Base-by-base conservation (phyloP, 345 rosid genomes). In the Acer yangbiense region DNA sequence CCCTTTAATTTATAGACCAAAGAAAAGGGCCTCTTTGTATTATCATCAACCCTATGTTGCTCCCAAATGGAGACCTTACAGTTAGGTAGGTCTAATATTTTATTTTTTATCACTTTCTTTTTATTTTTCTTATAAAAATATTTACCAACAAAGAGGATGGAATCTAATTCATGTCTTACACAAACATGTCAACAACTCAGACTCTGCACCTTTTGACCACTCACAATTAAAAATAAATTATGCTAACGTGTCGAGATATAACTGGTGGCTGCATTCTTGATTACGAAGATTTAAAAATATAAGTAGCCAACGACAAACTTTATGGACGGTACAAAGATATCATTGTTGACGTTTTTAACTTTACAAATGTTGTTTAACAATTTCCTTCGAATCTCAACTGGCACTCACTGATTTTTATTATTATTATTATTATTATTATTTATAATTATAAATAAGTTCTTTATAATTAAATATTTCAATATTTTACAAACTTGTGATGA, bases 301-400 rank as follows among this genome's bases (percentile, higher is more conserved):
- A 62, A 77, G 70, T 68, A 67, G 71, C 65, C 64, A 57, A 69
- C 82, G 64, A 75, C 79, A 70, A 78, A 76, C 87, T 83, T 85
- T 70, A 20, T 80, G 87, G 85, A 12, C 81, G 86, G 85, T 35
- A 32, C 9, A 44, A 21, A 48, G 21, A 77, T 77, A 70, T 81
- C 25, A 76, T 69, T 69, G 73, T 43, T 43, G 35, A 58, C 44
- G 23, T 32, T 43, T 52, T 18, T 10, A 48, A 25, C 62, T 74
- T 64, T 74, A 58, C 48, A 63, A 3, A 41, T 43, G 76, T 57
- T 41, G 20, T 46, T 23, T 23, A 7, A 14, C 46, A 32, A 12
- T 75, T 12, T 52, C 39, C 21, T n/a, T 39, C 35, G 80, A 76
- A 61, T 81, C 64, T 77, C 77, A 81, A 71, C 71, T 2, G 35